Conservation (phyloP, 2,329 filamentous ascomycete species). For the Hirsutella rhossiliensis region DNA sequence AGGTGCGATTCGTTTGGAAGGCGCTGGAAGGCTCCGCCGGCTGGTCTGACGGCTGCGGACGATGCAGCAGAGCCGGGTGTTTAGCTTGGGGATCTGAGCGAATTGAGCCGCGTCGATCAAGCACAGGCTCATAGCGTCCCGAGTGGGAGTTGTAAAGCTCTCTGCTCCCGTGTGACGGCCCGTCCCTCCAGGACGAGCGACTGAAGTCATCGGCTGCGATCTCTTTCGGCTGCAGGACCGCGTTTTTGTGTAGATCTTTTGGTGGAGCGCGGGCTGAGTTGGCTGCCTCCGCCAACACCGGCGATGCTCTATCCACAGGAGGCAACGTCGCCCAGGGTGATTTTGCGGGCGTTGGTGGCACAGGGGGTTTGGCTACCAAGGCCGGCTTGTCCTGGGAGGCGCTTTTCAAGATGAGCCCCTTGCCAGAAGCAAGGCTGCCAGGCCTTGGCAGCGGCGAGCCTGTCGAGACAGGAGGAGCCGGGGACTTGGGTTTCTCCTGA, state of each 20-base stretch:
- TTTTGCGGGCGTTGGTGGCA: conserved; percentile 59
- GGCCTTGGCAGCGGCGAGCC: conserved; percentile 31
- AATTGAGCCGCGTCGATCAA: conserved; percentile 60
- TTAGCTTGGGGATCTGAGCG: conserved; percentile 56
- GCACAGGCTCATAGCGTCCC: conserved; percentile 80
- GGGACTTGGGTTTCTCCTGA: conserved; percentile 32
- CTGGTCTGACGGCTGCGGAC: conserved; percentile 50
- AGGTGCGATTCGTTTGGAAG: conserved; percentile 67
- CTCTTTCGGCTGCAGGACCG: conserved; percentile 51
- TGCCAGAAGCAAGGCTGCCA: conserved; percentile 37
- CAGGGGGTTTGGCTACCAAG: conserved; percentile 59
- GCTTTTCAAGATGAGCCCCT: conserved; percentile 54
- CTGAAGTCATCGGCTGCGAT: conserved; percentile 93
- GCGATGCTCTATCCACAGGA: conserved; percentile 70
- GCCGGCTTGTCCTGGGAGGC: conserved; percentile 56
- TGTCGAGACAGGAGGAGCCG: conserved; percentile 21
- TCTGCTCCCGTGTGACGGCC: conserved; percentile 46
- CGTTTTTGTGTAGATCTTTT: conserved; percentile 45
- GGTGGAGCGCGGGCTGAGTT: conserved; percentile 33
- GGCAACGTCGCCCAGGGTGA: conserved; percentile 87
- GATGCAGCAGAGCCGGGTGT: conserved; percentile 69
- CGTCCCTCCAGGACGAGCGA: conserved; percentile 69
- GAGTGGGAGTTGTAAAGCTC: conserved; percentile 95
- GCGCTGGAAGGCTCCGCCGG: conserved; percentile 76
- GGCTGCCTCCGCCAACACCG: conserved; percentile 47